A percentile compares a stretch with the other conserved stretches of the same genome.
phyloP scores from a whole-genome alignment of 345 rosid genomes.

The Corymbia maculata region DNA sequence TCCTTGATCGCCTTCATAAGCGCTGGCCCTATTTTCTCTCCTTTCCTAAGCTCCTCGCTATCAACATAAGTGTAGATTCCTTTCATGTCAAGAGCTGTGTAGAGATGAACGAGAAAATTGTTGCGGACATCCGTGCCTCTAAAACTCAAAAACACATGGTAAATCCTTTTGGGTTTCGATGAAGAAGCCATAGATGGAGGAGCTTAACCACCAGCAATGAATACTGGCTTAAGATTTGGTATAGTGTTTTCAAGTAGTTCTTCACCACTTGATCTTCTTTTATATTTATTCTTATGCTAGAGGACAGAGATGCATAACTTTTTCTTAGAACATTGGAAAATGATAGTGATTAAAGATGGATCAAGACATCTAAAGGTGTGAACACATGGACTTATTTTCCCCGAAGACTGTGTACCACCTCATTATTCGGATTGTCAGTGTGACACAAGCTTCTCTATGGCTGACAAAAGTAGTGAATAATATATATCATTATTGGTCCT shows the following conservation, averaged over 20 bases:
- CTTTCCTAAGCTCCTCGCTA: not conserved
- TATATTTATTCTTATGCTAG: not conserved
- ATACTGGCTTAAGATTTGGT: not conserved
- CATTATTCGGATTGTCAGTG: too few relatives aligned
- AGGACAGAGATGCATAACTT: not conserved
- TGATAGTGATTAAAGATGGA: not conserved
- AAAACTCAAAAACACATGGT: not conserved
- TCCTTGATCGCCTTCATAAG: not conserved
- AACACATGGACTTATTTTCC: not conserved
- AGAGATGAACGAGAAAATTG: not conserved
- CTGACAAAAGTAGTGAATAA: too few relatives aligned
- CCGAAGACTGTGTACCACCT: accelerated
- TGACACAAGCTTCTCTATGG: not conserved
- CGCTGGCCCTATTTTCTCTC: accelerated
- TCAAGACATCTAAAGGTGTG: not conserved
- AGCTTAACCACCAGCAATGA: accelerated
- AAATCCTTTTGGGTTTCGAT: accelerated
- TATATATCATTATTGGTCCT: too few relatives aligned
- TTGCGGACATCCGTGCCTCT: accelerated
- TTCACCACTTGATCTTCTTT: not conserved
- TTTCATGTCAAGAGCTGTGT: not conserved
- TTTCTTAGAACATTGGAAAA: not conserved
- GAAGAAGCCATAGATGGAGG: not conserved
- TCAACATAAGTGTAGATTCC: not conserved
- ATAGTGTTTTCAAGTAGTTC: not conserved